Evolutionary conservation across 768 basidiomycete genomes (phyloP).

Genomic region (Amyloporia xantha): DNA sequence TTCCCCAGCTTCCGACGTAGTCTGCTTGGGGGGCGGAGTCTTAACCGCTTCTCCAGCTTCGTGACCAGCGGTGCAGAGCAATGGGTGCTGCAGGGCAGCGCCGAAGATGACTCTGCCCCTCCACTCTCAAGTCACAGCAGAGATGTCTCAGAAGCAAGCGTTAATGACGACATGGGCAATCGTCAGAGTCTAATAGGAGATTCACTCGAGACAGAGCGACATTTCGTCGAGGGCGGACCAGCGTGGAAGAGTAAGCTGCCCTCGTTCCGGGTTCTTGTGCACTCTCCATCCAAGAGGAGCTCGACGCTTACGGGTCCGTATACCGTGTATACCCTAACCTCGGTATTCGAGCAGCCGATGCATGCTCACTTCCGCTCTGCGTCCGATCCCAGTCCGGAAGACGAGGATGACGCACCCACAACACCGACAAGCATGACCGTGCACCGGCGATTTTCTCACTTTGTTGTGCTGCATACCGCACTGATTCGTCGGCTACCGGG

Average conservation of each 20-base stretch:
- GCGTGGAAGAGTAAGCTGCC: slow-evolving; percentile 72
- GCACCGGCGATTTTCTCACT: slow-evolving; percentile 79
- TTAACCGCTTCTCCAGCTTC: slow-evolving; percentile 83
- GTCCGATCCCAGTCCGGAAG: slow-evolving; percentile 13
- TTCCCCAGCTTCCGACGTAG: slow-evolving; percentile 68
- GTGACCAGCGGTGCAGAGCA: slow-evolving; percentile 83
- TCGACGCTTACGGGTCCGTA: slow-evolving; percentile 64
- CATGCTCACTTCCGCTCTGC: background rate
- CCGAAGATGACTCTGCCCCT: slow-evolving; percentile 24
- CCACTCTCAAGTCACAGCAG: slow-evolving; percentile 16
- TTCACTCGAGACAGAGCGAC: slow-evolving; percentile 49
- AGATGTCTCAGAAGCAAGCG: slow-evolving; percentile 24
- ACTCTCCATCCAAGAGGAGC: slow-evolving; percentile 72
- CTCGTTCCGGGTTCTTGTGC: slow-evolving; percentile 66
- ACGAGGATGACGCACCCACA: slow-evolving; percentile 20
- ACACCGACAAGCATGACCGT: slow-evolving; percentile 61
- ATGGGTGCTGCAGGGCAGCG: slow-evolving; percentile 66
- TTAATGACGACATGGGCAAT: slow-evolving; percentile 25
- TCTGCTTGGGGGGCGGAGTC: slow-evolving; percentile 67
- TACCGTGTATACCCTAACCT: slow-evolving; percentile 71
- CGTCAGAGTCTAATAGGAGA: slow-evolving; percentile 8
- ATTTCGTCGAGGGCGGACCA: slow-evolving; percentile 65
- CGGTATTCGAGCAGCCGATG: slow-evolving; percentile 43
- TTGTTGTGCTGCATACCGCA: slow-evolving; percentile 69
- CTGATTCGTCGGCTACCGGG: slow-evolving; percentile 65